A percentile compares a stretch with the other conserved stretches of the same genome.
Conservation (phyloP, 805 yeast species). For the Pichia occidentalis region DNA sequence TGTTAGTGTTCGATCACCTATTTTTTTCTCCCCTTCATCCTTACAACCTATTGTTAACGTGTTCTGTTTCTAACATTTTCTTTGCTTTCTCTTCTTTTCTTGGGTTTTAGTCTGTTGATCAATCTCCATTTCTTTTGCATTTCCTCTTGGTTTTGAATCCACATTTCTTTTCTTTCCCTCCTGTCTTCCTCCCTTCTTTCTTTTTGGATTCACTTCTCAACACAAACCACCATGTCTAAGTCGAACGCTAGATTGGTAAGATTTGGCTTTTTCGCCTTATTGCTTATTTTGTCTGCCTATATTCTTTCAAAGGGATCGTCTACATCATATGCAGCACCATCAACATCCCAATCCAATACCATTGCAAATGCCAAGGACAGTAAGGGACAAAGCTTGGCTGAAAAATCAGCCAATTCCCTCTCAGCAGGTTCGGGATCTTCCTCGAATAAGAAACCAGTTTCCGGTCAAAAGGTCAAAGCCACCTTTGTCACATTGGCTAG, state of each 20-base stretch:
- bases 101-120: too few relatives aligned
- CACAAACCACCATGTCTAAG: constrained; percentile 33
- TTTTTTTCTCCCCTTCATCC: too few relatives aligned
- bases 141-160: too few relatives aligned
- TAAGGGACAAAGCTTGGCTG: too few relatives aligned
- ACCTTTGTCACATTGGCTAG: constrained; percentile 78
- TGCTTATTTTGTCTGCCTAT: constrained; percentile 41
- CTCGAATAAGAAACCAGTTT: constrained; percentile 1
- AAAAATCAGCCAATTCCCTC: constrained; percentile 1
- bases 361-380: neutral
- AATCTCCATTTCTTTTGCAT: too few relatives aligned
- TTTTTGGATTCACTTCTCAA: neutral
- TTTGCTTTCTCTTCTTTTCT: too few relatives aligned
- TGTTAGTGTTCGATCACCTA: too few relatives aligned
- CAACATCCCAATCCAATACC: neutral
- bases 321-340: constrained; percentile 21
- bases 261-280: constrained; percentile 41
- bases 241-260: constrained; percentile 43
- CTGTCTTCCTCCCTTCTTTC: neutral
- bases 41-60: too few relatives aligned
- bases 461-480: constrained; percentile 50
- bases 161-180: neutral
- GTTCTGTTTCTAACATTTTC: too few relatives aligned
- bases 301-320: constrained; percentile 43
- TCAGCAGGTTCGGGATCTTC: constrained; percentile 12